Evolutionary conservation across 352 stramenopile species (phyloP).

Genomic region (Phytopythium aichiense): DNA sequence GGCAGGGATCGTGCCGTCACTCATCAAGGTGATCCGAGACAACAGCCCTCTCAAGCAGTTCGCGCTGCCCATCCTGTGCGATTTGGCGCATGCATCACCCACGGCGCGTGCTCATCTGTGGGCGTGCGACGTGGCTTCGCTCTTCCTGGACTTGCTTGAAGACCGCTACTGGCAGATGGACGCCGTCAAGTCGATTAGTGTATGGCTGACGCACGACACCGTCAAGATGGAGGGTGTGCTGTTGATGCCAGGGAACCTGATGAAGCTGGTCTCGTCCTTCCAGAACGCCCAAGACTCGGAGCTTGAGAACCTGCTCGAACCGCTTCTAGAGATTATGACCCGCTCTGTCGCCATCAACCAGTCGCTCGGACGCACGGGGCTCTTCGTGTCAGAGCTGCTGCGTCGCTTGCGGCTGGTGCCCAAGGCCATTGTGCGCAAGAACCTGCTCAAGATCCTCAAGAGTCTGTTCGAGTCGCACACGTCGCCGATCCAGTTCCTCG

Average conservation of each 20-base stretch:
- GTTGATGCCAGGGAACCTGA: slow-evolving; percentile 53
- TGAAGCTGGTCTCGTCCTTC: slow-evolving; percentile 74
- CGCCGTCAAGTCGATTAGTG: slow-evolving; percentile 84
- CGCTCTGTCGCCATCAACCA: slow-evolving; percentile 79
- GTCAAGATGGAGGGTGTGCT: slow-evolving; percentile 83
- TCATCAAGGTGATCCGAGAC: slow-evolving; percentile 82
- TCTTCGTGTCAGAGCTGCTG: slow-evolving; percentile 87
- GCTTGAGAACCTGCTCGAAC: slow-evolving; percentile 77
- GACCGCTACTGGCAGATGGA: slow-evolving; percentile 91
- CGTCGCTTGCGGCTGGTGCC: slow-evolving; percentile 67
- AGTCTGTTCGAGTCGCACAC: slow-evolving; percentile 86
- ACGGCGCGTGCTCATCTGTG: slow-evolving; percentile 84
- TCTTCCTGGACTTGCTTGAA: slow-evolving; percentile 86
- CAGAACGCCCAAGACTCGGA: slow-evolving; percentile 61
- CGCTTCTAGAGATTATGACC: slow-evolving; percentile 72
- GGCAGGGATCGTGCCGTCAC: slow-evolving; percentile 87
- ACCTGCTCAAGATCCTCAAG: slow-evolving; percentile 92
- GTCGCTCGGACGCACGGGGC: slow-evolving; percentile 72
- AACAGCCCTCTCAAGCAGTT: slow-evolving; percentile 90
- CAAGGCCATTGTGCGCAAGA: slow-evolving; percentile 89
- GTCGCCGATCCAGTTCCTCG: slow-evolving; percentile 78
- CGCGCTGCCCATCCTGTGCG: slow-evolving; percentile 88
- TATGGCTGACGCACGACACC: slow-evolving; percentile 82
- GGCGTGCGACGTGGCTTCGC: slow-evolving; percentile 66
- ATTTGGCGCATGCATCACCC: slow-evolving; percentile 88